phyloP scores from a whole-genome alignment of 495 filamentous ascomycete species.

The Barbatosphaeria neglecta region DNA sequence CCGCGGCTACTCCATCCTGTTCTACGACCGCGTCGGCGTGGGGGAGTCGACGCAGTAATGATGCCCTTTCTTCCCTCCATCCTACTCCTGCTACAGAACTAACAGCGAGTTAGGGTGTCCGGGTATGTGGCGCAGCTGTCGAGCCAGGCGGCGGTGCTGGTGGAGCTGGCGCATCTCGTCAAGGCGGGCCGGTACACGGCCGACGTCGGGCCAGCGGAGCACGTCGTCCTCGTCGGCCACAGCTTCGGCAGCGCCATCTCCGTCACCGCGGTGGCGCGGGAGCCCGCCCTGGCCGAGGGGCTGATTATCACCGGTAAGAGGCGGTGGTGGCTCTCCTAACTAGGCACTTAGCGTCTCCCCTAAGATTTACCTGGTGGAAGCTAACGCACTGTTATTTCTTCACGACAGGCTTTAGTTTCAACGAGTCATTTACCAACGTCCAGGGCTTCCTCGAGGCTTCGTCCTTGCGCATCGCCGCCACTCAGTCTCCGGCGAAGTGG shows the following conservation, averaged over 20 bases:
- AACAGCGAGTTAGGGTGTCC: conserved; percentile 6
- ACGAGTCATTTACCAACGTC: conserved; percentile 6
- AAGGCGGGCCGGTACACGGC: conserved; percentile 15
- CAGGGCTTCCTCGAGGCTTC: conserved; percentile 1
- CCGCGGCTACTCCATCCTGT: conserved; percentile 38
- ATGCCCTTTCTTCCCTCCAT: not conserved
- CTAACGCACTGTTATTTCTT: too few relatives aligned
- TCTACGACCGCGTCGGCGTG: conserved; percentile 48
- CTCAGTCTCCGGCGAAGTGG: conserved; percentile 5
- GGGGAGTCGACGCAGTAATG: conserved; percentile 31
- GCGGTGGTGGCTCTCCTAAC: not conserved
- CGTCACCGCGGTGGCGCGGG: conserved; percentile 4
- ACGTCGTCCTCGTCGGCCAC: conserved; percentile 47
- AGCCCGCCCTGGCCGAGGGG: conserved; percentile 14
- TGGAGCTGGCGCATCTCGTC: conserved; percentile 9
- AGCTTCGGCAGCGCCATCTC: conserved; percentile 25
- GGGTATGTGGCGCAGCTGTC: conserved; percentile 17
- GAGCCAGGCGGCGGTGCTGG: conserved; percentile 12
- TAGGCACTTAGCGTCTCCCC: too few relatives aligned
- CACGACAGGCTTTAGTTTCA: conserved; percentile 10
- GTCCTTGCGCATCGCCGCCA: conserved; percentile 4
- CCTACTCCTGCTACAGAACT: not conserved
- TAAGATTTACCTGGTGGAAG: too few relatives aligned
- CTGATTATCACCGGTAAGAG: conserved; percentile 13
- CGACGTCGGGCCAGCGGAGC: conserved; percentile 18